These are phyloP conservation scores for Globisporangium cylindrosporum DNA, from an alignment of 352 stramenopile species.

Conservation along the genomic window DNA sequence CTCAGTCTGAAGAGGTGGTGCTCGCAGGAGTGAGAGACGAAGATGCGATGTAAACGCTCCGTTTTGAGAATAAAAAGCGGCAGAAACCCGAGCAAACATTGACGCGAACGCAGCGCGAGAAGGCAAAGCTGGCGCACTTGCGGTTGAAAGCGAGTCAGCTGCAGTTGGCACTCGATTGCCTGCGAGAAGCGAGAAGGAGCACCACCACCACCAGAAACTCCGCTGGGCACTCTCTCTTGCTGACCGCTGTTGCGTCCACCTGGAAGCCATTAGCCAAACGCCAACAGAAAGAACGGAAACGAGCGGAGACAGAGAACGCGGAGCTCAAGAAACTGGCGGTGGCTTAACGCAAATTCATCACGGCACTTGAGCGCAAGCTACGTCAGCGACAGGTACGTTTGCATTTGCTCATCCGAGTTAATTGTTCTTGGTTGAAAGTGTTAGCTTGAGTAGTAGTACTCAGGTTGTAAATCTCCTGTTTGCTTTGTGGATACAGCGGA, in stretches of 20 bases:
- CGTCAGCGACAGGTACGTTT: slow-evolving; percentile 22
- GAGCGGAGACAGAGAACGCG: slow-evolving; percentile 35
- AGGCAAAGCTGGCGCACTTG: not conserved
- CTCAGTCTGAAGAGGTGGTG: not conserved
- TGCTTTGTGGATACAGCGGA: slow-evolving; percentile 2
- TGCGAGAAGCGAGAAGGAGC: not conserved
- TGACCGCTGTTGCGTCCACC: not conserved
- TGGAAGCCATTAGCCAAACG: slow-evolving; percentile 42
- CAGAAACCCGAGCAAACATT: not conserved
- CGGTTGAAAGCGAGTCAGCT: not conserved
- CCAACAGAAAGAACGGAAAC: slow-evolving; percentile 31
- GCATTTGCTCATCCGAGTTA: too few species aligned
- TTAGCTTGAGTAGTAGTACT: not conserved
- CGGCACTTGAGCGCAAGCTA: slow-evolving; percentile 39
- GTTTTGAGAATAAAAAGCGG: not conserved
- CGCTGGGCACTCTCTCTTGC: too few species aligned
- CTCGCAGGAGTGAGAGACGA: not conserved
- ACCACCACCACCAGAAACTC: not conserved
- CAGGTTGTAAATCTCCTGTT: too few species aligned
- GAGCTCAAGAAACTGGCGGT: slow-evolving; percentile 41
- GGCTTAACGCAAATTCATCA: slow-evolving; percentile 37
- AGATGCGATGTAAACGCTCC: not conserved
- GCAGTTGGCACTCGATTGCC: not conserved
- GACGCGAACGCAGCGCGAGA: not conserved
- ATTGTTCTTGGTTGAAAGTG: too few species aligned